phyloP scores from a whole-genome alignment of 2,329 filamentous ascomycete species.

The Hymenoscyphus salicellus region DNA sequence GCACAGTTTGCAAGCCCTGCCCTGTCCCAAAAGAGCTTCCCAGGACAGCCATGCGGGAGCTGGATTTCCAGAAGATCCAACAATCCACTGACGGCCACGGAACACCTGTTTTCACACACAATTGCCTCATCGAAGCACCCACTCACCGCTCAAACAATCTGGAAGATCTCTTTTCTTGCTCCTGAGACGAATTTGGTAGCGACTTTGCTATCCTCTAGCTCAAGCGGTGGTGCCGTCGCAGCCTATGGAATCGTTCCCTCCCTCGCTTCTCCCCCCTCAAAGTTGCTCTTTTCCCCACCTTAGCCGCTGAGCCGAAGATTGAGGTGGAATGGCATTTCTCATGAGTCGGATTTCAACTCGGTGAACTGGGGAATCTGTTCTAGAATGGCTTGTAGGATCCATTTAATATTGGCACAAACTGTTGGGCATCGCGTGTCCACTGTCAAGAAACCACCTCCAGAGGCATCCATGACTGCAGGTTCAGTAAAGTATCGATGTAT shows the following conservation, averaged over 20 bases:
- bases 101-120: background rate
- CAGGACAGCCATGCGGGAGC: conserved; percentile 16
- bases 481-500: too few species aligned
- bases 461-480: background rate
- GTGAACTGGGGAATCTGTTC: background rate
- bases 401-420: background rate
- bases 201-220: background rate
- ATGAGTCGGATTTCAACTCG: background rate
- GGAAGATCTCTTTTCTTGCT: conserved; percentile 13
- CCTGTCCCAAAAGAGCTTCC: background rate
- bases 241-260: background rate
- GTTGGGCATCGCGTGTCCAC: background rate
- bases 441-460: background rate
- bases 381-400: background rate
- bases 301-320: background rate
- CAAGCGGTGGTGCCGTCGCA: background rate
- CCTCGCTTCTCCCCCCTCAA: too few species aligned
- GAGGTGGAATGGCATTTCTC: background rate
- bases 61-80: conserved; percentile 24
- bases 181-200: conserved; percentile 21
- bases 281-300: background rate
- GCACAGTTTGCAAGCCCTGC: background rate
- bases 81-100: conserved; percentile 11
- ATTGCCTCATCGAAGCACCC: background rate
- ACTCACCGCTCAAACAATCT: conserved; percentile 36